A percentile compares a stretch with the other conserved stretches of the same genome.
These are phyloP conservation scores for Kwoniella dendrophila DNA, from an alignment of 768 basidiomycete genomes.

Conservation along the genomic window DNA sequence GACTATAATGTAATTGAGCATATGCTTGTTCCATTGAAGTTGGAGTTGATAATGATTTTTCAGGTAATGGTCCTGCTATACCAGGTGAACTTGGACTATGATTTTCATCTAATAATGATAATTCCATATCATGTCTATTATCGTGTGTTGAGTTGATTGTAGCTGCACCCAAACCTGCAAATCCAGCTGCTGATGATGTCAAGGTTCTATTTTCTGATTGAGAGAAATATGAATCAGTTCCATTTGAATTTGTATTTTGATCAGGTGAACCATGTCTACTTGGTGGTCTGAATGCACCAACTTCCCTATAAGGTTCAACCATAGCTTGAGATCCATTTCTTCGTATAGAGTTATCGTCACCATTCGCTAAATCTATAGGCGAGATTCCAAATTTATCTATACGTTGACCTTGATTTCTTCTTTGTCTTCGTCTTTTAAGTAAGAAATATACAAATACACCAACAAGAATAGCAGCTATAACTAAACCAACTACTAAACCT, in stretches of 20 bases:
- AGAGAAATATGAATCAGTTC: background rate
- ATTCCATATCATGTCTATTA: background rate
- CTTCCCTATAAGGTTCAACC: slow-evolving; percentile 38
- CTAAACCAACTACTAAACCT: slow-evolving; percentile 43
- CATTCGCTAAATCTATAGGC: slow-evolving; percentile 24
- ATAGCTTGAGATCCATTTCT: slow-evolving; percentile 16
- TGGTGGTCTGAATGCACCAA: slow-evolving; percentile 16
- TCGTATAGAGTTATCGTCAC: slow-evolving; percentile 6
- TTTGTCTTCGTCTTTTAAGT: slow-evolving; percentile 26
- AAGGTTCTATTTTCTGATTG: background rate
- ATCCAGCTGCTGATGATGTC: slow-evolving; percentile 26
- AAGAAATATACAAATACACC: slow-evolving; percentile 27
- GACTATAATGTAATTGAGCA: too few relatives aligned
- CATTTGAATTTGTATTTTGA: background rate
- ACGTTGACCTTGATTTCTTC: background rate
- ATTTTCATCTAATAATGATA: slow-evolving; percentile 3
- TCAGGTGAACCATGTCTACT: background rate
- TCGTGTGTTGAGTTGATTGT: background rate
- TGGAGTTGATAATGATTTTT: slow-evolving; percentile 17
- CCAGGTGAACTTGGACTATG: slow-evolving; percentile 14
- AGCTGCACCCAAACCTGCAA: slow-evolving; percentile 24
- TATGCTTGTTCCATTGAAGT: too few relatives aligned
- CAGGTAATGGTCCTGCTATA: slow-evolving; percentile 33
- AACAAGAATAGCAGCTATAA: slow-evolving; percentile 20
- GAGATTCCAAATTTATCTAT: background rate